A percentile compares a stretch with the other conserved stretches of the same genome.
These are phyloP conservation scores for Candida maesae DNA, from an alignment of 805 yeast genomes.

Conservation along the genomic window DNA sequence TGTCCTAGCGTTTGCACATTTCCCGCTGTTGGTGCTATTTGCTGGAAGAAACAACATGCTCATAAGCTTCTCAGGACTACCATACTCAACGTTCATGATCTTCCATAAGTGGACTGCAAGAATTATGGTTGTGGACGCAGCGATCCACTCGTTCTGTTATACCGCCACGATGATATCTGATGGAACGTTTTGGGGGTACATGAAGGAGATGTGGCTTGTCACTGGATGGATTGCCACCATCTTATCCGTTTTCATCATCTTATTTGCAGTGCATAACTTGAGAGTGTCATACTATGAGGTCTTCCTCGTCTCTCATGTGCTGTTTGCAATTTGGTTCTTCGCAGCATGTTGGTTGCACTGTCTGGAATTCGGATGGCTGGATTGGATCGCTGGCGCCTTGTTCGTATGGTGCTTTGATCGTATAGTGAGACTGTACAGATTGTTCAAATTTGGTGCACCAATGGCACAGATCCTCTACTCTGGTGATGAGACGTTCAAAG, in stretches of 20 bases:
- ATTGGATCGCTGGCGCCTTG: constrained; percentile 14
- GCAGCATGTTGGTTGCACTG: constrained; percentile 59
- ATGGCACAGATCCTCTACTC: constrained; percentile 17
- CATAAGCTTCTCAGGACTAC: constrained; percentile 56
- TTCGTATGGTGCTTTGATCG: constrained; percentile 50
- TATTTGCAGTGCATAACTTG: constrained; percentile 35
- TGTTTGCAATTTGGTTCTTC: constrained; percentile 50
- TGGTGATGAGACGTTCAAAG: constrained; percentile 46
- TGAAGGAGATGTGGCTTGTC: constrained; percentile 14
- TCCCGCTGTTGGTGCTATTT: constrained; percentile 58
- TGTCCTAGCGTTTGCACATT: constrained; percentile 31
- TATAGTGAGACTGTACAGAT: constrained; percentile 38
- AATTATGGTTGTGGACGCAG: constrained; percentile 38
- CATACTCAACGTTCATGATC: constrained; percentile 56
- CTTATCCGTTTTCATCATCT: constrained; percentile 6
- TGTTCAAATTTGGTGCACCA: constrained; percentile 20
- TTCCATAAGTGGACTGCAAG: constrained; percentile 68
- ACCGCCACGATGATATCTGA: constrained; percentile 19
- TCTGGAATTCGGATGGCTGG: constrained; percentile 44
- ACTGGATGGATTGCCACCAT: constrained; percentile 18
- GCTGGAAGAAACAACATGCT: constrained; percentile 73
- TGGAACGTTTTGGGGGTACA: not conserved
- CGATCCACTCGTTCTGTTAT: constrained; percentile 37
- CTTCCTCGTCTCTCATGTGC: constrained; percentile 55
- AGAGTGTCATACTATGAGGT: constrained; percentile 57